Conservation (phyloP, 306 rosid species). For the Fragaria iinumae region DNA sequence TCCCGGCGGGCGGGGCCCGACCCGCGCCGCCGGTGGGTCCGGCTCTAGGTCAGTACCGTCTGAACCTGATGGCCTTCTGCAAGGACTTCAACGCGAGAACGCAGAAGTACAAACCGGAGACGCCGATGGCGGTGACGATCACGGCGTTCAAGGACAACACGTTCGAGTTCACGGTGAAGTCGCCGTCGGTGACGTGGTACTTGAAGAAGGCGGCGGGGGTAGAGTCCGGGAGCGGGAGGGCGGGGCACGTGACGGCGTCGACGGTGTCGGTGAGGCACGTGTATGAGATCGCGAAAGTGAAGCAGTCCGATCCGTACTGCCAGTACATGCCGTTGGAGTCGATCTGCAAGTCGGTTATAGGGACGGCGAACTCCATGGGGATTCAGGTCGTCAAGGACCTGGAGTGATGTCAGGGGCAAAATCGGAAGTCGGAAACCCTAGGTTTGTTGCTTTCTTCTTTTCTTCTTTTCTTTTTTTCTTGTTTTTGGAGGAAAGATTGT, state of each 20-base stretch:
- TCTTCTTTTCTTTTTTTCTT: too few relatives aligned
- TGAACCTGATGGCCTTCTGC: constrained; percentile 90
- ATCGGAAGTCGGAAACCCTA: neutral
- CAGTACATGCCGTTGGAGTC: constrained; percentile 73
- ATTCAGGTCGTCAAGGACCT: constrained; percentile 69
- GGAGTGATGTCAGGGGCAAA: constrained; percentile 36
- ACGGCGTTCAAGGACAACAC: constrained; percentile 91
- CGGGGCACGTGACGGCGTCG: constrained; percentile 68
- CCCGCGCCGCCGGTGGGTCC: constrained; percentile 83
- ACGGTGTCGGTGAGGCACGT: constrained; percentile 63
- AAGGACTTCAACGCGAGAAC: constrained; percentile 90
- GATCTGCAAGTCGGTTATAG: constrained; percentile 69
- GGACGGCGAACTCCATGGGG: constrained; percentile 81
- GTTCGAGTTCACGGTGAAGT: constrained; percentile 70
- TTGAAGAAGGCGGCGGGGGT: constrained; percentile 78
- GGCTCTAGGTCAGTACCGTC: constrained; percentile 77
- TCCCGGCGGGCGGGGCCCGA: constrained; percentile 69
- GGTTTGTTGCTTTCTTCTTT: neutral
- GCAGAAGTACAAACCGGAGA: constrained; percentile 71
- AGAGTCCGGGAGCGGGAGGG: constrained; percentile 68
- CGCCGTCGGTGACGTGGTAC: constrained; percentile 78
- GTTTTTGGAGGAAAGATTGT: neutral
- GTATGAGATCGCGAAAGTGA: constrained; percentile 78
- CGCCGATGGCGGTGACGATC: constrained; percentile 81
- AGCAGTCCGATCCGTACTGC: constrained; percentile 74